Evolutionary conservation across 2,329 filamentous ascomycete genomes (phyloP), one percentile per base, ranked within the genome.

Genomic region (Keithomyces neogunnii): DNA sequence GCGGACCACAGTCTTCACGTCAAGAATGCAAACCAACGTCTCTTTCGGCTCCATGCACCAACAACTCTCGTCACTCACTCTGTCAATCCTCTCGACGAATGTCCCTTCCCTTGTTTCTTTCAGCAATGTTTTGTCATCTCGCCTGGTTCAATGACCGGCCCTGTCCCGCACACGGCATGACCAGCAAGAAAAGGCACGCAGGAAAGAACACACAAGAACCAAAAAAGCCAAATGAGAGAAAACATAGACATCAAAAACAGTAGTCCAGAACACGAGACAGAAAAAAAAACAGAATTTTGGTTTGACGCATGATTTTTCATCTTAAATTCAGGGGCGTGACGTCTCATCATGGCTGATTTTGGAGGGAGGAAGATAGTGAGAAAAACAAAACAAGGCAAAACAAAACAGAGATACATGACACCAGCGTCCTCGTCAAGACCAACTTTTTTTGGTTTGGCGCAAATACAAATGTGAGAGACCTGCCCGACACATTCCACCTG

Each of bases 401-500:
- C 46, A n/a, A 50, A 13, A 11, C n/a, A 35, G 8, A 26, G 38
- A 40, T 40, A 40, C n/a, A 44, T 33, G 44, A 38, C 31, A 48
- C 32, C 10, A 29, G 40, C 33, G 13, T 39, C 48, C 33, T 45
- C 36, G 28, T 19, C 33, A 42, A 29, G 36, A 31, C 44, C 43
- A 28, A 19, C 19, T 19, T 19, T 19, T 19, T 19, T 19, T 19
- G 19, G 19, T 19, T 50, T 26, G 45, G 39, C 36, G n/a, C 32
- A 13, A 13, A 39, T 3, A 28, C 45, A 48, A 57, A 53, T 54
- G 55, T 53, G 53, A 48, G 55, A 57, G 51, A 54, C 56, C 56
- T 51, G 55, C 55, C 55, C 53, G 42, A 49, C 48, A 58, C 56
- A 55, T 50, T 49, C 44, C n/a, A 30, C 30, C 30, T 55, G 51